phyloP scores from a whole-genome alignment of 208 protist genomes.

The Wallacemonas sp. region DNA sequence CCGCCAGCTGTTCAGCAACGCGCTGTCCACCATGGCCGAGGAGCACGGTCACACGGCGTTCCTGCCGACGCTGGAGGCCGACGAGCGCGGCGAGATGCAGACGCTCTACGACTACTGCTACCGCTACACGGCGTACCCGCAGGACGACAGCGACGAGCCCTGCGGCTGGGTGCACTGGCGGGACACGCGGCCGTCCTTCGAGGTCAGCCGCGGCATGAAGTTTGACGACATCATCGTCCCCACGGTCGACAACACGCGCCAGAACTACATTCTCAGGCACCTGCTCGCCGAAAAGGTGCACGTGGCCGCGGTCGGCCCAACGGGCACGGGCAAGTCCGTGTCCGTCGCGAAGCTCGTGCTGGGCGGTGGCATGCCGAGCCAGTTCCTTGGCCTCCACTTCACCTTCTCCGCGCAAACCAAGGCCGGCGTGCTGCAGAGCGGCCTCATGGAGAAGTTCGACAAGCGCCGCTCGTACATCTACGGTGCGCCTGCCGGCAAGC shows the following conservation, averaged over 20 bases:
- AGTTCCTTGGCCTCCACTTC: slow-evolving; percentile 85
- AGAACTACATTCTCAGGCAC: slow-evolving; percentile 87
- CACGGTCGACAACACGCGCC: slow-evolving; percentile 93
- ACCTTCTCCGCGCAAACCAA: slow-evolving; percentile 94
- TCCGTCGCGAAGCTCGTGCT: slow-evolving; percentile 85
- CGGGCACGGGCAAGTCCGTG: slow-evolving; percentile 95
- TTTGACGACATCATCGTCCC: slow-evolving; percentile 94
- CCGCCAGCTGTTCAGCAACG: slow-evolving; percentile 89
- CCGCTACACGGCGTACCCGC: slow-evolving; percentile 44
- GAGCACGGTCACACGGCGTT: slow-evolving; percentile 41
- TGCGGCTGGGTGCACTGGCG: slow-evolving; percentile 81
- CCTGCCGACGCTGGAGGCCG: slow-evolving; percentile 33
- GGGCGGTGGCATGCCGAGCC: slow-evolving; percentile 71
- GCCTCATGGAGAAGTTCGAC: slow-evolving; percentile 94
- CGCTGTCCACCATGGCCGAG: slow-evolving; percentile 69
- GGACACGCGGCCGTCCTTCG: slow-evolving; percentile 48
- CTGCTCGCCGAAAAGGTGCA: slow-evolving; percentile 79
- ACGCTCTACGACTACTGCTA: slow-evolving; percentile 96
- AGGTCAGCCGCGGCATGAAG: slow-evolving; percentile 54
- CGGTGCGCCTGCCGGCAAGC: slow-evolving; percentile 88
- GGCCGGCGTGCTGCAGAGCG: slow-evolving; percentile 86
- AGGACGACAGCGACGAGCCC: slow-evolving; percentile 44
- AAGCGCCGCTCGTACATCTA: slow-evolving; percentile 93
- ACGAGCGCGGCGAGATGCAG: slow-evolving; percentile 26
- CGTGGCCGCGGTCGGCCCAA: slow-evolving; percentile 89